A percentile compares a stretch with the other conserved stretches of the same genome.
Conservation (phyloP, 495 filamentous ascomycete genomes). For the Hypoxylon crocopeplum region DNA sequence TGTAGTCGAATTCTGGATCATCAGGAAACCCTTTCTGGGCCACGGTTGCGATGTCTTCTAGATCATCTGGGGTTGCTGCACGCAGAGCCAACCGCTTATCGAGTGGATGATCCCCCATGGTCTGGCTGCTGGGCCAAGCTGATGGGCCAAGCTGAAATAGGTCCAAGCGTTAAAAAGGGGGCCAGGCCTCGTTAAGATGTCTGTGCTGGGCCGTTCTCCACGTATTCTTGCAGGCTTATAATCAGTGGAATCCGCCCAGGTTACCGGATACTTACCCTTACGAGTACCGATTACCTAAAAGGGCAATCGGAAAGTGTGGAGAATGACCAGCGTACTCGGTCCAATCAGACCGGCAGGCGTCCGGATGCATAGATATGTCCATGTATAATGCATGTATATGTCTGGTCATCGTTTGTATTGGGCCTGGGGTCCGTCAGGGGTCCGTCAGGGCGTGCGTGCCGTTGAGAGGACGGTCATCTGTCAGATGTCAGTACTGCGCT, state of each 20-base stretch:
- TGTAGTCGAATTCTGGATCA: conserved; percentile 49
- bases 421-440: too few species aligned
- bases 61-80: conserved; percentile 30
- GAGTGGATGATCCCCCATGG: conserved; percentile 8
- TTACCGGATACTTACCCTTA: background rate
- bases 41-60: conserved; percentile 45
- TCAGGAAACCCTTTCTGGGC: conserved; percentile 46
- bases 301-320: background rate
- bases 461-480: too few species aligned
- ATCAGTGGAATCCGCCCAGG: too few species aligned
- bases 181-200: conserved; percentile 1
- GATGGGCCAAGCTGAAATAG: background rate
- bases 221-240: too few species aligned
- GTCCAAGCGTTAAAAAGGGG: conserved; percentile 9
- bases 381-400: too few species aligned
- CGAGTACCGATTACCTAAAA: background rate
- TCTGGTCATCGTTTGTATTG: too few species aligned
- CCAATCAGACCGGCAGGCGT: too few species aligned
- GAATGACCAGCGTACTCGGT: too few species aligned
- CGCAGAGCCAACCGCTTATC: conserved; percentile 11
- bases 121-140: background rate
- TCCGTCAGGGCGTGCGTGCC: too few species aligned
- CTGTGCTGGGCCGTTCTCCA: conserved; percentile 2
- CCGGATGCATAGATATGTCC: too few species aligned
- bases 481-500: too few species aligned